Percentiles rank a stretch among this genome's conserved stretches.
Conservation (phyloP, 2,329 filamentous ascomycete genomes). For the Fusarium equiseti region DNA sequence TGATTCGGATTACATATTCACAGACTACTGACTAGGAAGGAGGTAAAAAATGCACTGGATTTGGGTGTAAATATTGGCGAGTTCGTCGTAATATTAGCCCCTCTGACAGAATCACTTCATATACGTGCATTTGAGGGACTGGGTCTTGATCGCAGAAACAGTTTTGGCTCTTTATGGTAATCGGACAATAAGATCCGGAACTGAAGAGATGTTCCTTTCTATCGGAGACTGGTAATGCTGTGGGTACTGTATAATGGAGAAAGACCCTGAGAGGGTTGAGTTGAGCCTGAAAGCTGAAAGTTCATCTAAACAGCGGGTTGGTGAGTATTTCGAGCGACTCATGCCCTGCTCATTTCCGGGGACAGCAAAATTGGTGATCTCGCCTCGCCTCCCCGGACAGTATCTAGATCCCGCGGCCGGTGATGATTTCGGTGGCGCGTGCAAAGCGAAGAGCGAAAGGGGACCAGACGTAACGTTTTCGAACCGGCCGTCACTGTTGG, state of each 20-base stretch:
- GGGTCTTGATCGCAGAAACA: not conserved
- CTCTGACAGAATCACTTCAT: not conserved
- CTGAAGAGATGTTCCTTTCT: slow-evolving; percentile 2
- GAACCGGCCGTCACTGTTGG: slow-evolving; percentile 12
- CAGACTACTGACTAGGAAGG: not conserved
- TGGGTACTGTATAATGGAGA: slow-evolving; percentile 4
- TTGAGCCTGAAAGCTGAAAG: not conserved
- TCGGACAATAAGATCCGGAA: slow-evolving; percentile 21
- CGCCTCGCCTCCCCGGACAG: slow-evolving; percentile 22
- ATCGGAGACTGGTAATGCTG: not conserved
- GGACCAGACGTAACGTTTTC: slow-evolving; percentile 22
- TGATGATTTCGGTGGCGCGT: slow-evolving; percentile 40
- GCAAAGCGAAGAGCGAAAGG: slow-evolving; percentile 13
- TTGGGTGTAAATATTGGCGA: not conserved
- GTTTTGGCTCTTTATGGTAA: not conserved
- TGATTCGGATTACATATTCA: slow-evolving; percentile 8
- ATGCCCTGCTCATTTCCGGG: not conserved
- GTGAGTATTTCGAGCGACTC: slow-evolving; percentile 25
- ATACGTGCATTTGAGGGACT: not conserved
- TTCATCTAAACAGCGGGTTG: slow-evolving; percentile 1
- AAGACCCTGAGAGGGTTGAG: slow-evolving; percentile 5
- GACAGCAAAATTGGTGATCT: slow-evolving; percentile 2
- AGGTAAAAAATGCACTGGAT: not conserved
- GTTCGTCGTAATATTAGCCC: not conserved
- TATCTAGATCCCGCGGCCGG: slow-evolving; percentile 16